Conservation (phyloP, 2,329 filamentous ascomycete genomes). For the Aureobasidium sp. region DNA sequence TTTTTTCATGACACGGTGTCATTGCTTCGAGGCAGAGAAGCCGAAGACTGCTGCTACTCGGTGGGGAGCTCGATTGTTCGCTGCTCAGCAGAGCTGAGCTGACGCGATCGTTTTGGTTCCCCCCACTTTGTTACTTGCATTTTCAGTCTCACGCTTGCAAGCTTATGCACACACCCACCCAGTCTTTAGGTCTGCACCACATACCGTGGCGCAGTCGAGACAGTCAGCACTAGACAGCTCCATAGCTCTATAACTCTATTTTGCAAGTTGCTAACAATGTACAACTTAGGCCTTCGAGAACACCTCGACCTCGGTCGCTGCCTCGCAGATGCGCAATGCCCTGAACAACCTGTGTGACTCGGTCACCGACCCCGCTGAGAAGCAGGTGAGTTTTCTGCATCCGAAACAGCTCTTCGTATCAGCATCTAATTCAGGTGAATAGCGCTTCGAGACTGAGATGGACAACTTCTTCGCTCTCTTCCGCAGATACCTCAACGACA, state of each 20-base stretch:
- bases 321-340: slow-evolving; percentile 97
- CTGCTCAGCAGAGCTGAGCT: background rate
- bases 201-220: background rate
- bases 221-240: background rate
- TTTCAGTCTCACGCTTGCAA: background rate
- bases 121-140: background rate
- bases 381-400: slow-evolving; percentile 58
- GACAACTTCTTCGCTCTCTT: slow-evolving; percentile 99
- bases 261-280: background rate
- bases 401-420: slow-evolving; percentile 19
- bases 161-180: background rate
- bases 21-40: background rate
- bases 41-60: background rate
- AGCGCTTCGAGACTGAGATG: slow-evolving; percentile 97
- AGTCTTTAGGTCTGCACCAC: background rate
- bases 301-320: slow-evolving; percentile 95
- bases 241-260: no score
- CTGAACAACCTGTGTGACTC: slow-evolving; percentile 88
- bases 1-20: background rate
- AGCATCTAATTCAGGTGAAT: slow-evolving; percentile 5
- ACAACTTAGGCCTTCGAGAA: slow-evolving; percentile 84
- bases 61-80: background rate
- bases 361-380: slow-evolving; percentile 67
- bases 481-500: slow-evolving; percentile 96
- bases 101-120: background rate